A percentile compares a stretch with the other conserved stretches of the same genome.
These are phyloP conservation scores for Xanthoconium stramineum DNA, from an alignment of 768 basidiomycete species.

Conservation along the genomic window DNA sequence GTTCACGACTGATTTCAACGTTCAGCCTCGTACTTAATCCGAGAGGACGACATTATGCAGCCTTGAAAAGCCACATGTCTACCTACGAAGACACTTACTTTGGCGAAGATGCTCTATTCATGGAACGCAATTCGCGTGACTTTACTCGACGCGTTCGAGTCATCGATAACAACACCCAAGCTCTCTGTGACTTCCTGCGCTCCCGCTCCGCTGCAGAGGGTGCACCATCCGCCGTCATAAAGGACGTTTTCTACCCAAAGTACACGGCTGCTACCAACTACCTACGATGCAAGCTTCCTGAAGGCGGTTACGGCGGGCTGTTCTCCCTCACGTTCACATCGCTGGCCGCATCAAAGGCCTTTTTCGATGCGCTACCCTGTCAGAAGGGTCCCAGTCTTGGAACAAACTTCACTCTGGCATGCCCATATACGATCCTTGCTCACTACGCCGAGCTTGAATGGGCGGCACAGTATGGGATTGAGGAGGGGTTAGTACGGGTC, in stretches of 20 bases:
- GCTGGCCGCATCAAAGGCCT: conserved; percentile 61
- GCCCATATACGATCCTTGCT: conserved; percentile 89
- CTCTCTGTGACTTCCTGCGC: conserved; percentile 75
- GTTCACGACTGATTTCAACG: not conserved
- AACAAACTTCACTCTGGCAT: conserved; percentile 94
- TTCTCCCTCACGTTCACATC: conserved; percentile 86
- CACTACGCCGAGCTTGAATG: conserved; percentile 89
- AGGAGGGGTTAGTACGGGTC: conserved; percentile 77
- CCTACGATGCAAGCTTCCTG: conserved; percentile 56
- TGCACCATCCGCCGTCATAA: conserved; percentile 48
- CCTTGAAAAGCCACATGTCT: conserved; percentile 59
- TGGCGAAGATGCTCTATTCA: conserved; percentile 88
- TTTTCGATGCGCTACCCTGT: conserved; percentile 81
- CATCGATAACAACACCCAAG: conserved; percentile 82
- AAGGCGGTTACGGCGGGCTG: conserved; percentile 73
- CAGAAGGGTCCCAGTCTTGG: conserved; percentile 90
- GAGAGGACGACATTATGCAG: conserved; percentile 58
- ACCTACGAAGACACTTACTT: conserved; percentile 86
- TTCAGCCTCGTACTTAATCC: conserved; percentile 87
- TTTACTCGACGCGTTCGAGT: conserved; percentile 69
- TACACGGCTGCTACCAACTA: conserved; percentile 73
- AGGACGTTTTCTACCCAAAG: conserved; percentile 88
- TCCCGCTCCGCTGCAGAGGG: conserved; percentile 50
- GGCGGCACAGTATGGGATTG: conserved; percentile 86
- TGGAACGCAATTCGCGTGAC: conserved; percentile 98